phyloP scores from a whole-genome alignment of 495 filamentous ascomycete genomes.

The Hypoxylon cercidicola region DNA sequence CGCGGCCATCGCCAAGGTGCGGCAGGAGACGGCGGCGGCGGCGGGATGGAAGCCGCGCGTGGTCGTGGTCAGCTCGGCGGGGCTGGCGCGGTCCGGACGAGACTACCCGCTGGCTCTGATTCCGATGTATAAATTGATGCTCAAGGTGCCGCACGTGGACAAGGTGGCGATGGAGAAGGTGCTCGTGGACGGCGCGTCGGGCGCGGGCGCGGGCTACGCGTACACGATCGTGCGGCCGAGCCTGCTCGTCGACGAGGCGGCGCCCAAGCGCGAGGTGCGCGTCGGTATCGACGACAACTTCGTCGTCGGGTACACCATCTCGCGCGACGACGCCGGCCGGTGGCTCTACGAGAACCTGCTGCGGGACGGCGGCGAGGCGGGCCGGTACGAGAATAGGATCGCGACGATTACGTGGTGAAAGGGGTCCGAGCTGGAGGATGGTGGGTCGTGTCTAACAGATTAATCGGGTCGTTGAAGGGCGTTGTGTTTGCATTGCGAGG shows the following conservation, averaged over 20 bases:
- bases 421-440: not conserved
- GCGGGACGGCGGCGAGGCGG: not conserved
- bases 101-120: constrained; percentile 64
- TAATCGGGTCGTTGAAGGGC: not conserved
- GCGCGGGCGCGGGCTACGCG: constrained; percentile 11
- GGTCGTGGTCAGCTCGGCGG: constrained; percentile 64
- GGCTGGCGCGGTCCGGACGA: constrained; percentile 55
- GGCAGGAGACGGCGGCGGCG: not conserved
- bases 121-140: constrained; percentile 63
- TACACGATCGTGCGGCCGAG: constrained; percentile 62
- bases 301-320: constrained; percentile 60
- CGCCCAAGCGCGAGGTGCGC: constrained; percentile 43
- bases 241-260: constrained; percentile 41
- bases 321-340: constrained; percentile 52
- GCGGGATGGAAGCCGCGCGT: constrained; percentile 53
- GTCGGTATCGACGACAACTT: constrained; percentile 52
- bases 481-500: constrained; percentile 2
- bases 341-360: constrained; percentile 52
- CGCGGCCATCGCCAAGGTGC: constrained; percentile 48
- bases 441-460: not conserved
- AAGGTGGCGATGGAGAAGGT: constrained; percentile 68
- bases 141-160: constrained; percentile 65
- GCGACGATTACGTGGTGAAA: constrained; percentile 27
- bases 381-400: constrained; percentile 20
- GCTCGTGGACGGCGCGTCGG: constrained; percentile 45